phyloP scores from a whole-genome alignment of 202 grass and related monocot species.

The Thinopyrum obtusiflorum region DNA sequence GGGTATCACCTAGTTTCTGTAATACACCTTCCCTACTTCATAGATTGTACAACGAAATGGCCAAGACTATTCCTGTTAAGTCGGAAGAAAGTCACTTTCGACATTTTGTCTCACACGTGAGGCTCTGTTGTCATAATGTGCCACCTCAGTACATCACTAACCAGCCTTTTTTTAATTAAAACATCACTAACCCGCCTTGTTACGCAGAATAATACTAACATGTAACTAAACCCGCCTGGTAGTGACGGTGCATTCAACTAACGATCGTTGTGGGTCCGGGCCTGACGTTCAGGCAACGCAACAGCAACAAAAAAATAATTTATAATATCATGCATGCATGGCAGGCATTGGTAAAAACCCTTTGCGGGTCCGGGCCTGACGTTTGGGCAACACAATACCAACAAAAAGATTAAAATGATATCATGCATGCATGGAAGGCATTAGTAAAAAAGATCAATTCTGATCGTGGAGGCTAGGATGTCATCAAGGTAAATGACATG shows the following conservation, averaged over 20 bases:
- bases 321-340: background rate
- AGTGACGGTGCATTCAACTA: slow-evolving; percentile 15
- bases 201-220: background rate
- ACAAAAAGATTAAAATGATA: background rate
- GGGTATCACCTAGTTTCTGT: background rate
- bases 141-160: background rate
- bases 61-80: background rate
- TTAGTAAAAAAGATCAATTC: slow-evolving; percentile 6
- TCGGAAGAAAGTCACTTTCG: background rate
- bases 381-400: slow-evolving; percentile 29
- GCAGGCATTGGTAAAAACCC: background rate
- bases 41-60: background rate
- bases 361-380: slow-evolving; percentile 17
- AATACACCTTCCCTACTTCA: background rate
- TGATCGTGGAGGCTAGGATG: slow-evolving; percentile 10
- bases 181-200: background rate
- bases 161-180: background rate
- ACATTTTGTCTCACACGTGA: background rate
- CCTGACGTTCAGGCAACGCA: background rate
- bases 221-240: background rate
- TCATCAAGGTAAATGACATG: slow-evolving; percentile 34
- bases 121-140: background rate
- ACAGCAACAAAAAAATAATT: background rate
- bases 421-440: slow-evolving; percentile 5
- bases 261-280: background rate